Evolutionary conservation across 1,139 yeast genomes (phyloP).

Genomic region (Taphrina confusa): DNA sequence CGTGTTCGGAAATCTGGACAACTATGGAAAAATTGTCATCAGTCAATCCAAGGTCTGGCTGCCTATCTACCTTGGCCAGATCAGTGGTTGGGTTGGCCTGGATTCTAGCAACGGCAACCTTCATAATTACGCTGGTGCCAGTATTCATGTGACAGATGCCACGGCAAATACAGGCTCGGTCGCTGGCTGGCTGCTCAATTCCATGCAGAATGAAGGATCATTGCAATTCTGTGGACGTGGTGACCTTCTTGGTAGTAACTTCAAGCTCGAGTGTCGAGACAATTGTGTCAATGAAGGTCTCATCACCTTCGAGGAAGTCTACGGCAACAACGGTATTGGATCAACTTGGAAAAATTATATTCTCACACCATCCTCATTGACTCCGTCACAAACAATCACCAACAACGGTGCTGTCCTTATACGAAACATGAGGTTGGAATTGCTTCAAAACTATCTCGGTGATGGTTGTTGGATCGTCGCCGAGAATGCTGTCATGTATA

Average conservation of each 20-base stretch:
- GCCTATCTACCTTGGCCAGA: neutral
- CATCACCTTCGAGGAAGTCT: constrained; percentile 14
- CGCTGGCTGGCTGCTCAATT: constrained; percentile 16
- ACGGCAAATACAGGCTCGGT: constrained; percentile 1
- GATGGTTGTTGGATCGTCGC: constrained; percentile 24
- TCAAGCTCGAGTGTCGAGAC: constrained; percentile 1
- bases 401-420: constrained; percentile 24
- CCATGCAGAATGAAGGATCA: constrained; percentile 19
- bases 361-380: neutral
- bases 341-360: constrained; percentile 12
- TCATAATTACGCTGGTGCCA: constrained; percentile 18
- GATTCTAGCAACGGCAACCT: constrained; percentile 10
- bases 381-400: neutral
- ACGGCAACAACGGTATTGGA: constrained; percentile 18
- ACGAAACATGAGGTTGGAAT: constrained; percentile 5
- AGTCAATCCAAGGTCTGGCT: constrained; percentile 5
- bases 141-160: constrained; percentile 6
- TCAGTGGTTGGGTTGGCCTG: constrained; percentile 2
- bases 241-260: neutral
- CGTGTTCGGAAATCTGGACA: constrained; percentile 15
- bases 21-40: constrained; percentile 12
- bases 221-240: constrained; percentile 27
- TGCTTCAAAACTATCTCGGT: constrained; percentile 23
- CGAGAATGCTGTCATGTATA: constrained; percentile 3
- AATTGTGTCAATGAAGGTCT: constrained; percentile 23